These are phyloP conservation scores for Skeletonema marinoi DNA, from an alignment of 108 stramenopile genomes.

Conservation along the genomic window DNA sequence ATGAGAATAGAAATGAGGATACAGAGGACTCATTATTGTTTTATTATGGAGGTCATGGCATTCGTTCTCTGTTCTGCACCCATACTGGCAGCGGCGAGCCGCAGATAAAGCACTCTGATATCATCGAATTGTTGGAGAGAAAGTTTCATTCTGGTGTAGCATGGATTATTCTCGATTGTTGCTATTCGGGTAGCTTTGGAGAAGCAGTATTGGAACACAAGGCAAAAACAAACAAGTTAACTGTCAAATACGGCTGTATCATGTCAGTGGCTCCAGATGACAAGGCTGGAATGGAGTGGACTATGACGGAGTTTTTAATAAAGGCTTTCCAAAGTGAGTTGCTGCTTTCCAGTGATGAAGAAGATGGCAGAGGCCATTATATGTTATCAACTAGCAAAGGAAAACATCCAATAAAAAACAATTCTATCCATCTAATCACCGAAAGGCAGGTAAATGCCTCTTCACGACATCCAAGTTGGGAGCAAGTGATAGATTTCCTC, in stretches of 20 bases:
- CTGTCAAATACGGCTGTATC: slow-evolving; percentile 42
- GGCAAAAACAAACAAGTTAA: slow-evolving; percentile 14
- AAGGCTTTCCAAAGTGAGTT: slow-evolving; percentile 34
- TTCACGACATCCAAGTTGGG: slow-evolving; percentile 15
- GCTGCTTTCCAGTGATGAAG: neutral
- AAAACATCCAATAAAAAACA: slow-evolving; percentile 15
- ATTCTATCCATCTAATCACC: neutral
- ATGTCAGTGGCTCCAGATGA: slow-evolving; percentile 34
- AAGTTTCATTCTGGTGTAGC: slow-evolving; percentile 28
- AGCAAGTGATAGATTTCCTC: slow-evolving; percentile 50
- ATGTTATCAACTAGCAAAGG: slow-evolving; percentile 30
- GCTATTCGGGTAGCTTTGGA: slow-evolving; percentile 46
- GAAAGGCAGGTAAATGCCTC: neutral
- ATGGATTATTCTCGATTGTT: slow-evolving; percentile 42
- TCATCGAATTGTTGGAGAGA: slow-evolving; percentile 32
- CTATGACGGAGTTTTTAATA: slow-evolving; percentile 41
- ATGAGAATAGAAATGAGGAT: neutral
- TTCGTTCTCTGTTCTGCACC: slow-evolving; percentile 22
- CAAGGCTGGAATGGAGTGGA: slow-evolving; percentile 45
- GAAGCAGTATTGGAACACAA: slow-evolving; percentile 25
- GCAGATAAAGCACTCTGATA: slow-evolving; percentile 26
- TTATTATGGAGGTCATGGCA: slow-evolving; percentile 49
- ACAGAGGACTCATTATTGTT: slow-evolving; percentile 30
- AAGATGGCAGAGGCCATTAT: neutral
- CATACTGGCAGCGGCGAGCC: slow-evolving; percentile 20